Percentiles rank a stretch among this genome's conserved stretches.
phyloP scores from a whole-genome alignment of 2,329 filamentous ascomycete species.

The Rasamsonia emersonii region DNA sequence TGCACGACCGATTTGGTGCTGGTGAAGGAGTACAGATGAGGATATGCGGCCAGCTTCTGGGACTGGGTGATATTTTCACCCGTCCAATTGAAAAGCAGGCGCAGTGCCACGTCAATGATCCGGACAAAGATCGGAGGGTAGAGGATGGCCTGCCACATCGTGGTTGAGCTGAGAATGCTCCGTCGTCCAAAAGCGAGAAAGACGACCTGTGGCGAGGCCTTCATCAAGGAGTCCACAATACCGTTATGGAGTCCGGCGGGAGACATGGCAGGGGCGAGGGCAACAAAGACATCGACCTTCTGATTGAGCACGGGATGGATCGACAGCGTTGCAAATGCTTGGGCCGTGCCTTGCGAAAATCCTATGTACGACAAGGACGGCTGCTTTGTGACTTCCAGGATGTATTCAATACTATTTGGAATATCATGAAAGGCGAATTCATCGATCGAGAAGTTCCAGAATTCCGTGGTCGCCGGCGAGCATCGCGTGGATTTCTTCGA shows the following conservation, averaged over 20 bases:
- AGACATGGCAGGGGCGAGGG: conserved; percentile 91
- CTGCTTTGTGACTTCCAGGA: conserved; percentile 74
- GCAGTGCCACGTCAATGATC: conserved; percentile 71
- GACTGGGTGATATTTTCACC: conserved; percentile 72
- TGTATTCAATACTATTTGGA: conserved; percentile 86
- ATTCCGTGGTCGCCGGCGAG: conserved; percentile 65
- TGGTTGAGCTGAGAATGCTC: conserved; percentile 83
- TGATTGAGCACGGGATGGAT: conserved; percentile 88
- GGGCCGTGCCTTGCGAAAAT: conserved; percentile 93
- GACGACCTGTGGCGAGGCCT: conserved; percentile 83
- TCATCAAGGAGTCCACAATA: conserved; percentile 85
- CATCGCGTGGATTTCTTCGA: conserved; percentile 82
- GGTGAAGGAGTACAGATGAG: conserved; percentile 92
- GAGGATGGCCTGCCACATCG: conserved; percentile 94
- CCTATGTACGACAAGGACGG: conserved; percentile 88
- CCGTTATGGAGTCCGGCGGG: conserved; percentile 83
- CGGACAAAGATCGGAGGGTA: conserved; percentile 91
- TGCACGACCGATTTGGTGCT: conserved; percentile 96
- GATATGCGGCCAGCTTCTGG: conserved; percentile 92
- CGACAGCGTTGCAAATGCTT: conserved; percentile 87
- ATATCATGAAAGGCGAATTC: conserved; percentile 98
- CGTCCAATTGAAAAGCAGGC: conserved; percentile 84
- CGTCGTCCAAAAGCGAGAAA: conserved; percentile 88
- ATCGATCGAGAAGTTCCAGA: conserved; percentile 98
- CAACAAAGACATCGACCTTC: conserved; percentile 93